Conservation (phyloP, 75 land plant genomes). For the Pseudotsuga menziesii region DNA sequence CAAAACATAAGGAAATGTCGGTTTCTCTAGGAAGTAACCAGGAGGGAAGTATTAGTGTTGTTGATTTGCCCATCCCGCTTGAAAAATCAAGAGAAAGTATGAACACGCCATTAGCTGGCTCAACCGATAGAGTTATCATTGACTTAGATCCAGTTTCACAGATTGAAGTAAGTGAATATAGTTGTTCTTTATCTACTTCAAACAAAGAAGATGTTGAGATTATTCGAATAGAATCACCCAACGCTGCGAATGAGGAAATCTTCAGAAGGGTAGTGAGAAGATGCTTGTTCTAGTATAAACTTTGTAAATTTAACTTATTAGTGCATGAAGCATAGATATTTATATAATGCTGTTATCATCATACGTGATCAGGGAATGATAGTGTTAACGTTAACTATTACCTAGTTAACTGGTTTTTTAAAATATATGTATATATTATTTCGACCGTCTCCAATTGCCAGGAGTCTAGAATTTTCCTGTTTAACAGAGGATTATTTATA, state of each 20-base stretch:
- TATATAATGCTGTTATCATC: background rate
- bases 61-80: background rate
- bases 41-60: background rate
- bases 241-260: background rate
- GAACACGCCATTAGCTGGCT: background rate
- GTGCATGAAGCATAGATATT: background rate
- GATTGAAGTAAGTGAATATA: background rate
- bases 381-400: background rate
- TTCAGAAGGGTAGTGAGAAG: background rate
- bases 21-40: background rate
- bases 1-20: background rate
- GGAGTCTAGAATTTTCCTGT: background rate
- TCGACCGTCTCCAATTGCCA: background rate
- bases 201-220: background rate
- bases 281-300: slow-evolving; percentile 4
- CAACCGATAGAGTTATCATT: background rate
- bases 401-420: background rate
- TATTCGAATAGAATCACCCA: background rate
- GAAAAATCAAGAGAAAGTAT: background rate
- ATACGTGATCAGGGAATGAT: background rate
- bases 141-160: slow-evolving; percentile 1
- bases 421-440: background rate
- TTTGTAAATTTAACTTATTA: background rate
- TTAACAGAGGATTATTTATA: background rate
- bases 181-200: background rate